Evolutionary conservation across 2,329 filamentous ascomycete species (phyloP), one percentile per base, ranked within the genome.

Genomic region (Raffaelea ambrosiae): DNA sequence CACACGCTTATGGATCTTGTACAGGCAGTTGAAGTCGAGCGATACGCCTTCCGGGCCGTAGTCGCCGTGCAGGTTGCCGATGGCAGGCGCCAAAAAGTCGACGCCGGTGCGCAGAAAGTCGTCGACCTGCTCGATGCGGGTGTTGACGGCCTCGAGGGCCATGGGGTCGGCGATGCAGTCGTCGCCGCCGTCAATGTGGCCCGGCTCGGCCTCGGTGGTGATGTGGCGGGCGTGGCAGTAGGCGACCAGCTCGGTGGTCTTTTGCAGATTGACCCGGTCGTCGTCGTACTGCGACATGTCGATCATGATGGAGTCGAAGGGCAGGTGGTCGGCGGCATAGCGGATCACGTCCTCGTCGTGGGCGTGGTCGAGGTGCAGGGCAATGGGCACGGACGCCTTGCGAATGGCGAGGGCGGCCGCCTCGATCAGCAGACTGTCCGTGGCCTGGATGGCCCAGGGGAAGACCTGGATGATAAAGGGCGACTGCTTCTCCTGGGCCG

Each of bases 201-300:
- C 83, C 0, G 83, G 83, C 58, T 88, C 83, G 0, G 83, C 83
- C 60, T 88, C 83, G 2, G 81, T 83, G 4, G 80, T 74, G 52
- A 86, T 85, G 3, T 81, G 80, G 39, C 76, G 70, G 54, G 67
- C 77, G 59, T 84, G 76, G 59, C 83, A 84, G 58, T 82, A 79
- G 20, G 64, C 65, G 7, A 80, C 79, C 44, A 86, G 65, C 54
- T 84, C 78, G 44, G 69, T 69, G 19, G 83, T 87, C 58, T 77
- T 71, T 2, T 71, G 66, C 21, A 87, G 67, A 56, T 87, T 87
- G 66, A 86, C 83, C 48, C 75, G 81, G 55, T 81, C 82, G 57
- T 84, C 81, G 35, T 38, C 35, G 59, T 84, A 83, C 60, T 86
- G 83, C 51, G 73, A 79, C 83, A 87, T 87, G 62, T 87, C 83